A percentile compares a stretch with the other conserved stretches of the same genome.
phyloP scores from a whole-genome alignment of 371 early-diverging fungal genomes.

The Zychaea mexicana region DNA sequence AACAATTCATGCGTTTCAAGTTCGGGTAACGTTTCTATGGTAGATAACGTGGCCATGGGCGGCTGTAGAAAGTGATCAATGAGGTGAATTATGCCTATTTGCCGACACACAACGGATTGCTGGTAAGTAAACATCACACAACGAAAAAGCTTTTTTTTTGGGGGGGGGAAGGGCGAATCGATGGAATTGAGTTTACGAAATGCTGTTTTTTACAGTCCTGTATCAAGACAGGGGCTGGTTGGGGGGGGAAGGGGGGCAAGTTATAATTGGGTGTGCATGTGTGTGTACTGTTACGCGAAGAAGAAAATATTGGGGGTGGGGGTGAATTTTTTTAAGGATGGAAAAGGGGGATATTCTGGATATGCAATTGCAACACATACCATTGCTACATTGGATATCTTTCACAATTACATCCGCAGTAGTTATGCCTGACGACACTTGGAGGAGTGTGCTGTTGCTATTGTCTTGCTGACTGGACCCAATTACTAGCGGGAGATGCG shows the following conservation, averaged over 20 bases:
- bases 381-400: conserved; percentile 29
- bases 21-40: conserved; percentile 22
- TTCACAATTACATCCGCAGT: conserved; percentile 19
- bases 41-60: conserved; percentile 20
- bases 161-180: not conserved
- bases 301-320: too few relatives aligned
- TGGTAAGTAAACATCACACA: too few relatives aligned
- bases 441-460: conserved; percentile 7
- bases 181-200: too few relatives aligned
- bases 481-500: conserved; percentile 20
- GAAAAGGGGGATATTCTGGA: not conserved
- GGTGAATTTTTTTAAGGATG: not conserved
- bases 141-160: too few relatives aligned
- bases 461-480: conserved; percentile 12
- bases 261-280: too few relatives aligned
- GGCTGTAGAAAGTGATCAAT: conserved; percentile 21
- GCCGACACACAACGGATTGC: not conserved
- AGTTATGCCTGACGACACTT: conserved; percentile 20
- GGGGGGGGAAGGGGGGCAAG: too few relatives aligned
- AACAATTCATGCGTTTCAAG: conserved; percentile 19
- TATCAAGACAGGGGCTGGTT: too few relatives aligned
- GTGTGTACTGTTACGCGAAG: too few relatives aligned
- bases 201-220: too few relatives aligned
- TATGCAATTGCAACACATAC: conserved; percentile 17
- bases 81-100: conserved; percentile 28